phyloP scores from a whole-genome alignment of 2,329 filamentous ascomycete species.

The Pseudocercospora fuligena region DNA sequence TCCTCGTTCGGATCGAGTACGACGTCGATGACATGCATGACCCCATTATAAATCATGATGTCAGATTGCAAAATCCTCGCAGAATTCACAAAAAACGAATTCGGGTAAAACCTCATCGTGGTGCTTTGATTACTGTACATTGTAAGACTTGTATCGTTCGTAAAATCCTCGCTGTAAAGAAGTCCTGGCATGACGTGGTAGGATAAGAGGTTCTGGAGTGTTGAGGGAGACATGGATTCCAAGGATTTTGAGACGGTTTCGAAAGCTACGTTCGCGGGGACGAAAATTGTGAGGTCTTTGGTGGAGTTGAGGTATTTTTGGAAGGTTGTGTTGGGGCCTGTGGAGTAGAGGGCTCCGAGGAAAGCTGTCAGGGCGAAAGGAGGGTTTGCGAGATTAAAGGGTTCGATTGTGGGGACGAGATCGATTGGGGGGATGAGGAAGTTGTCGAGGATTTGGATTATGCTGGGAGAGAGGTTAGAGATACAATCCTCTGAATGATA shows the following conservation, averaged over 20 bases:
- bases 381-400: constrained; percentile 29
- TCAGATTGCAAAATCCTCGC: constrained; percentile 57
- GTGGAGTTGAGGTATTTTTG: constrained; percentile 30
- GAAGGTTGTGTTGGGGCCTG: constrained; percentile 42
- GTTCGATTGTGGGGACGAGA: constrained; percentile 47
- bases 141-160: constrained; percentile 30
- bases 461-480: constrained; percentile 40
- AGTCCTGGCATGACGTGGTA: constrained; percentile 44
- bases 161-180: constrained; percentile 41
- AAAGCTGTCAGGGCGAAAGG: constrained; percentile 53
- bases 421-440: constrained; percentile 56
- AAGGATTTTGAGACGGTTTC: constrained; percentile 44
- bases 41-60: constrained; percentile 60
- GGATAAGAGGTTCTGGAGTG: constrained; percentile 40
- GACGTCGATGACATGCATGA: constrained; percentile 59
- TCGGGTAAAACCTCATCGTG: constrained; percentile 50
- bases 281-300: constrained; percentile 40
- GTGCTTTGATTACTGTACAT: constrained; percentile 45
- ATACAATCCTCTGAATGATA: not conserved
- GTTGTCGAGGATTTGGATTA: constrained; percentile 60
- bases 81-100: constrained; percentile 55
- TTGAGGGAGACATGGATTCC: constrained; percentile 34
- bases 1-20: constrained; percentile 53
- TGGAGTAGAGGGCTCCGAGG: constrained; percentile 52
- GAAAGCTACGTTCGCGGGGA: constrained; percentile 39